phyloP scores from a whole-genome alignment of 2,329 filamentous ascomycete species.

The Diplodia scrobiculata region DNA sequence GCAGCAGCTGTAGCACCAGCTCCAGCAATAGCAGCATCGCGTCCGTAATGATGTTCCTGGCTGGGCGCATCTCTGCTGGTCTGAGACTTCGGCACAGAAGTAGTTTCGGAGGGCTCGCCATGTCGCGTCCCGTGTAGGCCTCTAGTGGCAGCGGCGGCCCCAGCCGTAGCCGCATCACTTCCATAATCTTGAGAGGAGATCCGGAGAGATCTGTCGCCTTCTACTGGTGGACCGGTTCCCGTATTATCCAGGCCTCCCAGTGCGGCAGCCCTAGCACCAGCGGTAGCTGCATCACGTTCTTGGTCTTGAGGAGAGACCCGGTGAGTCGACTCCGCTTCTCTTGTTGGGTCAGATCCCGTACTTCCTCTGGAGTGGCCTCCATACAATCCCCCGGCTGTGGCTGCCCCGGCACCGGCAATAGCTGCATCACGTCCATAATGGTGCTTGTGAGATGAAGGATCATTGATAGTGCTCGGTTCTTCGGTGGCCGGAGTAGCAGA shows the following conservation, averaged over 20 bases:
- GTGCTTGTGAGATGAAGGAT: conserved; percentile 30
- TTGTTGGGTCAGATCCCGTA: too few relatives aligned
- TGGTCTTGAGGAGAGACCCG: too few relatives aligned
- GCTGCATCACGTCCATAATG: conserved; percentile 38
- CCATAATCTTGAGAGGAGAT: not conserved
- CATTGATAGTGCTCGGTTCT: not conserved
- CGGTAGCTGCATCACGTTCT: conserved; percentile 36
- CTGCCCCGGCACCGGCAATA: conserved; percentile 35
- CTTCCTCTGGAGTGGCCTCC: not conserved
- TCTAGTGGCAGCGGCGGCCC: not conserved
- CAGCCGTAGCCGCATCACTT: not conserved
- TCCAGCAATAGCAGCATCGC: conserved; percentile 37
- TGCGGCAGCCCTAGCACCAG: conserved; percentile 34
- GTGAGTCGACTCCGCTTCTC: too few relatives aligned
- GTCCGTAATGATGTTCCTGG: conserved; percentile 35
- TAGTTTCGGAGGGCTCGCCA: not conserved
- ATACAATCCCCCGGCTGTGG: conserved; percentile 34
- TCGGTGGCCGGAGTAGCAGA: conserved; percentile 29
- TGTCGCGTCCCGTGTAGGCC: not conserved
- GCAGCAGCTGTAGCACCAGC: conserved; percentile 36
- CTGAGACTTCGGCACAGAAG: not conserved
- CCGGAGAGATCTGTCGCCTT: not conserved
- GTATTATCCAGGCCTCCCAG: conserved; percentile 33
- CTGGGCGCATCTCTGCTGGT: not conserved
- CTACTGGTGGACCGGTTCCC: not conserved